Evolutionary conservation across 345 rosid genomes (phyloP), one percentile per base, ranked within the genome.

Genomic region (Angophora floribunda): DNA sequence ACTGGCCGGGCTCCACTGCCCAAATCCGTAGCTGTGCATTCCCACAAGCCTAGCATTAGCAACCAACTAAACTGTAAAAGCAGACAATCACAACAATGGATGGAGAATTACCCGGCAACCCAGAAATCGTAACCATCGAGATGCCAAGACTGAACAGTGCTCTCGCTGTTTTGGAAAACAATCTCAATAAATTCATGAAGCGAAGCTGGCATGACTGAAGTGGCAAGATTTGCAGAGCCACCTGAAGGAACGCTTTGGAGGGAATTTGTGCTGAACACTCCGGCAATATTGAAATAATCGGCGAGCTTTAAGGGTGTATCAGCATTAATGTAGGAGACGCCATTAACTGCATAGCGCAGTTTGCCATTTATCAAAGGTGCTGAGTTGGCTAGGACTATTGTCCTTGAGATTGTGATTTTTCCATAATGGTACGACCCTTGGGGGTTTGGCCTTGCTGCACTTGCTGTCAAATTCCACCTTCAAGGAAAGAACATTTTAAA

Each of bases 371-470:
- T 94, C 44, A 95, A 87, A 75, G 96, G 94, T 32, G 95, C 99
- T 21, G 99, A 94, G 87, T 93, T 97, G n/a, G 94, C 92, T 91
- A 96, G 89, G 1, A 93, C 89, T 45, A 95, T 91, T 21, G 95
- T 92, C 92, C 89, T 93, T 6, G 97, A 92, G 28, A 94, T 52
- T 19, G 49, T 86, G 87, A 97, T 95, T 87, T 70, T 91, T 88
- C 99, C 99, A 10, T 97, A 97, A 85, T 97, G 99, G 91, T 47
- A 97, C 2, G 99, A 97, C 17, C 99, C 99, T 90, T 97, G 99
- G 87, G 99, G 99, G 88, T 97, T 97, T n/a, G 98, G 98, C 89
- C 99, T 95, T 36, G 99, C 99, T 86, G 99, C 99, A 91, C 92
- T 97, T 75, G 99, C 95, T 10, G 99, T 97, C 91, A 97, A 93